Conservation (phyloP, 208 protist species). For the Porcisia hertigi region DNA sequence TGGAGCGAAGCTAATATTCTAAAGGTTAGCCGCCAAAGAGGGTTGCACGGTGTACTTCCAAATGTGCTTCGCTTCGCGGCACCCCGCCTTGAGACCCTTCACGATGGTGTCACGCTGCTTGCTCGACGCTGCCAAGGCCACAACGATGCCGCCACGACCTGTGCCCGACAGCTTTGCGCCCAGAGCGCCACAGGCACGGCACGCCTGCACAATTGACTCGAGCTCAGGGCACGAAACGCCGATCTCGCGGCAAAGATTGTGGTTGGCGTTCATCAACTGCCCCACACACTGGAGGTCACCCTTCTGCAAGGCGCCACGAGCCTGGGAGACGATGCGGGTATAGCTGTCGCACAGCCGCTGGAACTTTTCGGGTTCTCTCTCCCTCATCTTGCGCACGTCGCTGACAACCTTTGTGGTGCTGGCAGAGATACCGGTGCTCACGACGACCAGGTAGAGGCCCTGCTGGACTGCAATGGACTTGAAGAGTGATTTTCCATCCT, state of each 20-base stretch:
- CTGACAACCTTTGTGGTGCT: conserved; percentile 70
- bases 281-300: conserved; percentile 50
- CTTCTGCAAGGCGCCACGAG: conserved; percentile 42
- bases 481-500: conserved; percentile 40
- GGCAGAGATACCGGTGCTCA: conserved; percentile 82
- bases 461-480: conserved; percentile 29
- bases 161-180: conserved; percentile 86
- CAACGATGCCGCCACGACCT: conserved; percentile 74
- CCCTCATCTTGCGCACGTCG: conserved; percentile 58
- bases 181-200: conserved; percentile 46
- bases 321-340: conserved; percentile 34
- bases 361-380: conserved; percentile 50
- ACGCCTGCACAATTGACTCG: conserved; percentile 64
- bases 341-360: conserved; percentile 44
- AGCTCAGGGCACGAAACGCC: conserved; percentile 67
- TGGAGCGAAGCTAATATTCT: neutral
- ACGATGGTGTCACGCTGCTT: conserved; percentile 48
- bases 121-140: conserved; percentile 45
- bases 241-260: conserved; percentile 67
- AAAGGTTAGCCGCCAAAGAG: conserved; percentile 9
- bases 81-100: conserved; percentile 35
- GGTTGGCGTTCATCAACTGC: conserved; percentile 65
- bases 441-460: conserved; percentile 74
- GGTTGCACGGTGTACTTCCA: conserved; percentile 70
- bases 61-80: conserved; percentile 65